Evolutionary conservation across 2,329 filamentous ascomycete species (phyloP).

Genomic region (Colletotrichum sp.): DNA sequence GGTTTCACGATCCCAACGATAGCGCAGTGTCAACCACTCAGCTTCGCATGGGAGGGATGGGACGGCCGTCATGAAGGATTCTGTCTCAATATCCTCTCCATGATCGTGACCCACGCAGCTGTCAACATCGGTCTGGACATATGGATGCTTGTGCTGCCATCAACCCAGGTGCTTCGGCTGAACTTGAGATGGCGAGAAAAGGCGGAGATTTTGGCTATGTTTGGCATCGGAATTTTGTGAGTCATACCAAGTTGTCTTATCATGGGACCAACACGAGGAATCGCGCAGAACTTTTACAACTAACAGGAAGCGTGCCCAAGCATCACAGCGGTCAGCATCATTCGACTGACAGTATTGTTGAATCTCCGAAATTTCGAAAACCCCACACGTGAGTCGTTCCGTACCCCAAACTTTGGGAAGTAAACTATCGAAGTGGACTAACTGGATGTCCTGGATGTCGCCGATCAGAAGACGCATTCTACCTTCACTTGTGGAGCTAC

Average conservation of each 20-base stretch:
- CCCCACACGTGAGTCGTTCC: conserved; percentile 33
- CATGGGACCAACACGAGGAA: background rate
- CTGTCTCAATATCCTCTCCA: conserved; percentile 39
- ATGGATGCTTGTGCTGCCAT: conserved; percentile 43
- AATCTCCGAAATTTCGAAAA: conserved; percentile 45
- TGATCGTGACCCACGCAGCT: conserved; percentile 42
- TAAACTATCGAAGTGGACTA: conserved; percentile 41
- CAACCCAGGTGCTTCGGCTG: conserved; percentile 36
- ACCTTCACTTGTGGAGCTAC: conserved; percentile 48
- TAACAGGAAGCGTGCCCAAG: conserved; percentile 12
- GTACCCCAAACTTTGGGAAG: background rate
- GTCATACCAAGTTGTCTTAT: background rate
- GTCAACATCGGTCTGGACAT: conserved; percentile 50
- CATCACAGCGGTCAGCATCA: conserved; percentile 38
- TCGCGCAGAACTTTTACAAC: background rate
- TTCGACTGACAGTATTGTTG: conserved; percentile 41
- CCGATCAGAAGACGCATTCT: conserved; percentile 35
- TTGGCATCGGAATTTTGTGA: conserved; percentile 31
- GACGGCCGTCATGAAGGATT: conserved; percentile 27
- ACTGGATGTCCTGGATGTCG: conserved; percentile 21
- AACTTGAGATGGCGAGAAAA: conserved; percentile 39
- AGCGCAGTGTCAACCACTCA: conserved; percentile 44
- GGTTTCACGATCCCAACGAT: conserved; percentile 38
- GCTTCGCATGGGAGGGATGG: conserved; percentile 46
- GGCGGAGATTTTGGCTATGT: conserved; percentile 39